These are phyloP conservation scores for Eucalyptus brandiana DNA, from an alignment of 345 rosid genomes.

Conservation along the genomic window DNA sequence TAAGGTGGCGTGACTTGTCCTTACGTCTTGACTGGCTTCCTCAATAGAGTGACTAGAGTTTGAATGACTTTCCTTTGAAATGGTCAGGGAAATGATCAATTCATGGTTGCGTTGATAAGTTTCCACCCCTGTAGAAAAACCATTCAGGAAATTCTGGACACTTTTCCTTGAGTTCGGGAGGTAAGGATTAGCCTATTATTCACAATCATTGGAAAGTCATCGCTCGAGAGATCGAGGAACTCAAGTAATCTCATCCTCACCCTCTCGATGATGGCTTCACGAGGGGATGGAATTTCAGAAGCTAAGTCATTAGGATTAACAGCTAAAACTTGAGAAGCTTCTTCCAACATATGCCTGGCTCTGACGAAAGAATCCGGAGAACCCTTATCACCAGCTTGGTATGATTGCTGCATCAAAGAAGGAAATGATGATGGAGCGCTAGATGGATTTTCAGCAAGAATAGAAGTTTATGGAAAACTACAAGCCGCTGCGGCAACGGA, in stretches of 20 bases:
- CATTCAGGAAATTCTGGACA: too few relatives aligned
- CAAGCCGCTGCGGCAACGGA: fast-evolving
- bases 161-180: background rate
- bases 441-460: background rate
- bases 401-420: background rate
- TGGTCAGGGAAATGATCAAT: background rate
- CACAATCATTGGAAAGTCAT: background rate
- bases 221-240: background rate
- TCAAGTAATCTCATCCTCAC: background rate
- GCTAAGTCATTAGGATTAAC: background rate
- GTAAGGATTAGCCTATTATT: background rate
- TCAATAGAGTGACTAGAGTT: background rate
- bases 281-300: background rate
- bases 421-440: background rate
- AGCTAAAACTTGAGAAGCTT: background rate
- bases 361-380: background rate
- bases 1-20: background rate
- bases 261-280: background rate
- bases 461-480: background rate
- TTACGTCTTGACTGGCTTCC: background rate
- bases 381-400: background rate
- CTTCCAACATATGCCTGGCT: background rate
- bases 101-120: background rate
- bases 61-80: background rate
- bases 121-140: background rate